Evolutionary conservation across 2,329 filamentous ascomycete species (phyloP).

Genomic region (Cercospora brassicicola): DNA sequence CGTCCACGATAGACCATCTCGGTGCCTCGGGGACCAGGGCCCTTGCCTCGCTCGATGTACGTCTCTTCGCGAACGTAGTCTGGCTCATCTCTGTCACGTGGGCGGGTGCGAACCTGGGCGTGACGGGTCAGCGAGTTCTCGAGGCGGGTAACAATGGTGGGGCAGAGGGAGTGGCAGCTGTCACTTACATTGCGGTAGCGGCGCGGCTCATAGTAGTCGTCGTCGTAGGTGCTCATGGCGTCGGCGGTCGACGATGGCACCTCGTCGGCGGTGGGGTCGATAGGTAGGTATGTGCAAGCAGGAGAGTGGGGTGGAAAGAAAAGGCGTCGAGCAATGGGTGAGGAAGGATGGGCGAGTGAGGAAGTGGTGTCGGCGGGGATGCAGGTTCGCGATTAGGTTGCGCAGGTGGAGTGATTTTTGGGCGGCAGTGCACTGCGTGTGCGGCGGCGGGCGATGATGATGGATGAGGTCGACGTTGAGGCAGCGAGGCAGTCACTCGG

Average conservation of each 20-base stretch:
- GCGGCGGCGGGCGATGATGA: background rate
- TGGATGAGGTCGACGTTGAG: conserved; percentile 1
- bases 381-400: background rate
- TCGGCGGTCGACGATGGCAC: conserved; percentile 12
- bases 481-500: conserved; percentile 10
- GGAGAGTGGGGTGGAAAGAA: background rate
- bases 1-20: conserved; percentile 57
- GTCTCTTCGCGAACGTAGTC: conserved; percentile 53
- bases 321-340: background rate
- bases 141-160: background rate
- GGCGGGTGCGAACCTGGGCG: conserved; percentile 40
- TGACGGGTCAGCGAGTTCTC: conserved; percentile 18
- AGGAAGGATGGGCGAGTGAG: background rate
- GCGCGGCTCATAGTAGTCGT: conserved; percentile 49
- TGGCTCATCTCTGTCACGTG: conserved; percentile 52
- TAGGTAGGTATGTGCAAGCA: conserved; percentile 8
- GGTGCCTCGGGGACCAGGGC: conserved; percentile 41
- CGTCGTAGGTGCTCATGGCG: conserved; percentile 53
- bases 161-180: background rate
- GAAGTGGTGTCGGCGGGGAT: background rate
- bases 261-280: conserved; percentile 2
- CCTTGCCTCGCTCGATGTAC: conserved; percentile 51
- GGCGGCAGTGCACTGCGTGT: background rate
- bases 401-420: background rate
- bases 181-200: conserved; percentile 43